Base-by-base conservation (phyloP, 805 yeast species). In the Saturnispora besseyi region DNA sequence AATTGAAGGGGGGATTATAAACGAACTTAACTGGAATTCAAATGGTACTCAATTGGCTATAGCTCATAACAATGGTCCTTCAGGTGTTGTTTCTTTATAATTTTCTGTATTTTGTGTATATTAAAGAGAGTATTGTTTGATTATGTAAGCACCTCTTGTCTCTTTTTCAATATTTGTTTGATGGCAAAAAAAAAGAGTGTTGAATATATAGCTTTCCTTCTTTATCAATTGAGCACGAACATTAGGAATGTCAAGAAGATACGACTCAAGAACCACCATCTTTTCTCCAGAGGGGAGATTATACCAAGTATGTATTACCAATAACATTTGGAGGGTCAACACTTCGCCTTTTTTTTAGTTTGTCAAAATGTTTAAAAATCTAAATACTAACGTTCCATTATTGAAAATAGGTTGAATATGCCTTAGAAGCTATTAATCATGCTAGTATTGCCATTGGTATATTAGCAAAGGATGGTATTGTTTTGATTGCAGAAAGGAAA, bases 201-300 rank as follows among this genome's bases (percentile, higher is more conserved):
- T 12, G 34, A 32, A 36, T 18, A 34, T 15, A 9, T n/a, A 36
- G 18, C 7, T 36, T 36, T 11, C 40, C 13, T 36, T 6, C 29
- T 26, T 8, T 26, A 31, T 31, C 34, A 31, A 26, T 26, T 36
- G 33, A 7, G 8, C 26, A 26, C 9, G 11, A 41, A 10, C 24
- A 13, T 6, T 12, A 31, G 44, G 3, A 22, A 78, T 78, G 83
- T 87, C 96, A 59, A 85, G 98, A 84, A 83, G 99, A 79, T 93
- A 93, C 88, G 99, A 93, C 71, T 85, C 96, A 54, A 81, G 99
- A 77, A 93, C 99, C 46, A 93, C 99, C 4, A 95, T 93, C 62
- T 93, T 93, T 72, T 91, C 98, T 37, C 99, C 99, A 9, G 99
- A 93, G 67, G 99, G 99, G 37, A 81, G 99, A 69, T 76, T 93